Conservation (phyloP, 148 eudicot genomes). For the Rheum nobile region DNA sequence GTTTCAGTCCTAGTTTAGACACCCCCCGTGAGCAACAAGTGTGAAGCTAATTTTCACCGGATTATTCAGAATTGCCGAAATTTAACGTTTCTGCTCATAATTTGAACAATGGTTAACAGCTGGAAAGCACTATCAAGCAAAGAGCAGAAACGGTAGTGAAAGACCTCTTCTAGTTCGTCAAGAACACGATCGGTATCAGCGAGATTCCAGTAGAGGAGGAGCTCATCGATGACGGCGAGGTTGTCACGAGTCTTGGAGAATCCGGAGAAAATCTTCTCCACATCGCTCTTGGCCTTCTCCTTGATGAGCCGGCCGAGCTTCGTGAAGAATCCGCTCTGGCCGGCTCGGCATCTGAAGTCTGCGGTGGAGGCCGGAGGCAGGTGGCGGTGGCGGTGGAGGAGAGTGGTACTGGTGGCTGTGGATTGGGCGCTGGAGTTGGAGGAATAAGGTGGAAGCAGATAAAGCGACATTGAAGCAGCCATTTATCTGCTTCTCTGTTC, state of each 20-base stretch:
- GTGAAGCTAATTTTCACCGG: background rate
- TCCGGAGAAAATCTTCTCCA: slow-evolving; percentile 82
- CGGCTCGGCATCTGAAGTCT: slow-evolving; percentile 44
- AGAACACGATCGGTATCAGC: slow-evolving; percentile 83
- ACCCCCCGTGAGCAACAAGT: background rate
- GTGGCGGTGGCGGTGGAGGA: slow-evolving; percentile 1
- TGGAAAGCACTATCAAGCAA: background rate
- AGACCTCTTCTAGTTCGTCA: slow-evolving; percentile 94
- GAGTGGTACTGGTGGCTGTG: slow-evolving; percentile 5
- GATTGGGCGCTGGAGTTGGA: slow-evolving; percentile 11
- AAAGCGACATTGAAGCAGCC: slow-evolving; percentile 19
- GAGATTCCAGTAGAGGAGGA: slow-evolving; percentile 86
- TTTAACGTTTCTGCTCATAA: background rate
- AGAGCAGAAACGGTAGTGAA: background rate
- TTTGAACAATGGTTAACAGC: background rate
- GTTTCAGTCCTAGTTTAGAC: background rate
- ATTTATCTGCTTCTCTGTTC: slow-evolving; percentile 5
- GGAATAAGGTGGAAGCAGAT: slow-evolving; percentile 24
- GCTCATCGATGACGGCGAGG: slow-evolving; percentile 86
- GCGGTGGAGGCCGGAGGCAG: background rate
- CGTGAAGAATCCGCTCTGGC: slow-evolving; percentile 76
- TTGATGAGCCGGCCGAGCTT: slow-evolving; percentile 73
- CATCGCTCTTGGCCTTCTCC: slow-evolving; percentile 91
- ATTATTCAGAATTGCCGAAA: background rate
- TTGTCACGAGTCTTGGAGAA: slow-evolving; percentile 90